Base-by-base conservation (phyloP, 2,329 filamentous ascomycete species). In the Nigrospora oryzae region DNA sequence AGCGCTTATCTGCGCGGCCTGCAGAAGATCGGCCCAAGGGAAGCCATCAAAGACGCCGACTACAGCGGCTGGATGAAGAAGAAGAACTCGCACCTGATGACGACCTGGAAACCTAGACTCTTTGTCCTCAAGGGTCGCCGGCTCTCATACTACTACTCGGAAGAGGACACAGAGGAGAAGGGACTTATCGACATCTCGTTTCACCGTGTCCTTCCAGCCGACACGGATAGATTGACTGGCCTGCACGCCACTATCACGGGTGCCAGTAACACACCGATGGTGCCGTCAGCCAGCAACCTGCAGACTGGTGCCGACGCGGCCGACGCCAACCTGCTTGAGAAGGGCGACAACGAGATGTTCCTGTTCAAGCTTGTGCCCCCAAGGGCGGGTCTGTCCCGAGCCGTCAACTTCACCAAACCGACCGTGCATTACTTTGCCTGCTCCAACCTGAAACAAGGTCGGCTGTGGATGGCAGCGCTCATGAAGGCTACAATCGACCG, bases 41-140 rank as follows among this genome's bases (percentile, higher is more conserved):
- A 95, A 60, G 89, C 91, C 49, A 93, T 95, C 65, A 70, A 81
- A 49, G 82, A 81, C 49, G 91, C 89, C 45, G 91, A 98, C 59
- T 97, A 95, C 63, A 91, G 84, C 57, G 93, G 93, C 1, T 98
- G 93, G 93, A 98, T 98, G 93, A 97, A 93, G 73, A 98, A 98
- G 75, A 90, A 94, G 66, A 95, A 89, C 48, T 91, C 89, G 2
- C 93, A 91, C 57, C 73, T 97, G 32, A 95, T 98, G 84, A 89
- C 89, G 3, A 95, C 90, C 2, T 98, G 93, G 93, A 98, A 97
- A 60, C 86, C 90, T 12, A 83, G 93, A 12, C 75, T 97, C n/a
- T 98, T 98, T 59, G 84, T 98, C 8, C 79, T 98, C 46, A 90
- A 89, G 58, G 93, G 93, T 30, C 83, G 91, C 43, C 83, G 93